Evolutionary conservation across 1,284 basidiomycete genomes (phyloP), one percentile per base, ranked within the genome.

Genomic region (Cryptococcus hybrid): DNA sequence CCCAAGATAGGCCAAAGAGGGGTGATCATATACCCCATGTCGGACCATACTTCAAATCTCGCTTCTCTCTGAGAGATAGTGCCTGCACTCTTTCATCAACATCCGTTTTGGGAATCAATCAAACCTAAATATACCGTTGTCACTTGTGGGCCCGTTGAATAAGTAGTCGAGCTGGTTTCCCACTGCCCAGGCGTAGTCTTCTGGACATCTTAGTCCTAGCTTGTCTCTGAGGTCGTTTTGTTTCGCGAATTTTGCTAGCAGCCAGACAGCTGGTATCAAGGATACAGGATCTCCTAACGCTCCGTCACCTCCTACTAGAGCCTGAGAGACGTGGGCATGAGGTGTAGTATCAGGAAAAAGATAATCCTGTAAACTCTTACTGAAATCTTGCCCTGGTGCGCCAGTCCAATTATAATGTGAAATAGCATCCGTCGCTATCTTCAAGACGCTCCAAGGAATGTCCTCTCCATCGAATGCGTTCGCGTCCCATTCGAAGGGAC

Each of bases 21-120:
- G 5, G 84, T 83, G 4, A 82, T 84, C 85, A 86, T 86, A 68
- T 82, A 85, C 0, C 85, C 76, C 60, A 74, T 80, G 67, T 86
- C 84, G n/a, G 83, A 79, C 84, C 84, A 78, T 7, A 76, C 61
- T 59, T 85, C 68, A 24, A 60, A 65, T 24, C 59, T 30, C 39
- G 59, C 56, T 35, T 64, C 65, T 37, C 72, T 63, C 62, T 67
- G 64, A 18, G 66, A 68, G 48, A 71, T 65, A 15, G 62, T 64
- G 0, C 61, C 64, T 63, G 36, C 43, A n/a, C 18, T 24, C 24
- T 30, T 30, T 30, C 8, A 37, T 55, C 48, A 35, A 40, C 11
- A 35, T 24, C 7, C 35, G 13, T 38, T 13, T 35, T 11, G 9
- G 35, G 24, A 34, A 36, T 7, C 37, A 45, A 37, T 46, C 34